Base-by-base conservation (phyloP, 2,329 filamentous ascomycete species). In the Phialocephala subalpina region DNA sequence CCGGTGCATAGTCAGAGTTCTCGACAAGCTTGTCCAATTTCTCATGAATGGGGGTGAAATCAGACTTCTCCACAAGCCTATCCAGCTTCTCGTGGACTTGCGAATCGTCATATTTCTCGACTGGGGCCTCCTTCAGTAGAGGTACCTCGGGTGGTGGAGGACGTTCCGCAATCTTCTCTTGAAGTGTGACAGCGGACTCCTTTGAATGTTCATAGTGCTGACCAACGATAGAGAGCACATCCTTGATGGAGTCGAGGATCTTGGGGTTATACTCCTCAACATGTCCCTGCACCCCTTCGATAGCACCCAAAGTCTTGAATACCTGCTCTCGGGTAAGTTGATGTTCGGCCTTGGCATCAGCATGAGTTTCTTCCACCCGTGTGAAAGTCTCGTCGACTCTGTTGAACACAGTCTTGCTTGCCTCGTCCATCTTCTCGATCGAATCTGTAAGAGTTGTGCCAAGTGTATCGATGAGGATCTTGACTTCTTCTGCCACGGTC, bases 151-250 rank as follows among this genome's bases (percentile, higher is more conserved):
- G 81, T 58, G 85, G 79, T 14, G 81, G 78, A 29, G 82, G 81
- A n/a, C 82, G 77, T 62, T 83, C 84, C 12, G 84, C 80, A 67
- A 90, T 86, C 74, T 84, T 86, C 66, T 86, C 82, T 70, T 88
- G 82, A 27, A 90, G 81, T 2, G 83, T 81, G 7, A 78, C 83
- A 0, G 83, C 81, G 0, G 90, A 86, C 53, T 86, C 84, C 78
- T 94, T 93, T 16, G 93, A 92, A 75, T 97, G 92, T 72, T 97
- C 93, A 74, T 92, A 97, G 77, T 98, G 94, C 76, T 97, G 88
- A 27, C 89, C 91, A 62, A 97, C 92, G 27, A 97, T 84, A 8
- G 88, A 83, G 45, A 97, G 84, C n/a, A 98, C 89, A 73, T 97
- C 92, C 73, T 93, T 91, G 70, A 99, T 87, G 0, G 92, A 88